Base-by-base conservation (phyloP, 2,329 filamentous ascomycete genomes). In the Arthrobotrys musiformis region DNA sequence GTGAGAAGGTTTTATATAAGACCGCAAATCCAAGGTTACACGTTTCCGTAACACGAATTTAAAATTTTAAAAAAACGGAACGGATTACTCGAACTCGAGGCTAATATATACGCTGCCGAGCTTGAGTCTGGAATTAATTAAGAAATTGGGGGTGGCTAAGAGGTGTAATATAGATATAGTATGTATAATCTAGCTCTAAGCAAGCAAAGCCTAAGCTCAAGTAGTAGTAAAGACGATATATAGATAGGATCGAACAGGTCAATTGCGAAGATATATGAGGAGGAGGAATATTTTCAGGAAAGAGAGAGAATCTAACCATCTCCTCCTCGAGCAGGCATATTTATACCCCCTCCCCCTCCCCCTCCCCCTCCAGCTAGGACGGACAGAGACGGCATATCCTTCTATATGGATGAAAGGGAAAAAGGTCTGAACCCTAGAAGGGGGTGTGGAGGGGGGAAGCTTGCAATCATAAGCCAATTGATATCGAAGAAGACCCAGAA, bases 361-460 rank as follows among this genome's bases (percentile, higher is more conserved):
- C n/a, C n/a, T 44, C n/a, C 35, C 30, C 30, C 9, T 9, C 30
- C 9, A 9, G 28, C 30, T 33, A 9, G 28, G 22, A n/a, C 8
- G 54, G 33, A 6, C n/a, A 46, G 54, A 60, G 24, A 50, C 37
- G 62, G 37, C 52, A 33, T 33, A 33, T 28, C 46, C 11, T 22
- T n/a, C 9, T 56, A 4, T 33, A 50, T 13, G 52, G 50, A 60
- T 26, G 66, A 62, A 50, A 60, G 24, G 28, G 37, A 64, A 37
- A 54, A 77, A 77, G 66, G 72, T 70, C 73, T 77, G 73, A 77
- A 68, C 73, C 73, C 73, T 77, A 77, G 73, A 58, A 30, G 50
- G 61, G 60, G 60, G n/a, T 24, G 33, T 64, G 46, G 56, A 66
- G 35, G 42, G 60, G 46, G 42, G 52, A 42, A 61, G 50, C 66